Percentiles rank a stretch among this genome's conserved stretches.
phyloP scores from a whole-genome alignment of 129 eudicot species.

The Pseudognaphalium luteoalbum region DNA sequence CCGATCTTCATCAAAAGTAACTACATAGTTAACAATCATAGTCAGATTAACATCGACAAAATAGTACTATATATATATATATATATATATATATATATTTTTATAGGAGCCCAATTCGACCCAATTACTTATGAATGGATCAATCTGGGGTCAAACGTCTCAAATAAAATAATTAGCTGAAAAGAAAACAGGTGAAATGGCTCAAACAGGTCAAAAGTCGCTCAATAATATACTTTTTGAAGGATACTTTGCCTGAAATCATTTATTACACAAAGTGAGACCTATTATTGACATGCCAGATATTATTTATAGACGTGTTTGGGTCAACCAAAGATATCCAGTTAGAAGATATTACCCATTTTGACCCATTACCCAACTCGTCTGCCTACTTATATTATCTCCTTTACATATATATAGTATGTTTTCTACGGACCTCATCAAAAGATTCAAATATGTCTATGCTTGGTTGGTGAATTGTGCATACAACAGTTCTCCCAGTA shows the following conservation, averaged over 20 bases:
- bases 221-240: background rate
- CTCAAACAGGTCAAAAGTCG: background rate
- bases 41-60: background rate
- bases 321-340: background rate
- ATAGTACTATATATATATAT: background rate
- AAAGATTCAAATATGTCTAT: slow-evolving; percentile 32
- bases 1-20: slow-evolving; percentile 32
- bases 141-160: background rate
- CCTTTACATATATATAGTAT: background rate
- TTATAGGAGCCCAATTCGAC: background rate
- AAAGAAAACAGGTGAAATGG: background rate
- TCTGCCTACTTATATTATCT: background rate
- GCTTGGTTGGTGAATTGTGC: slow-evolving; percentile 36
- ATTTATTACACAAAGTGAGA: background rate
- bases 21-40: slow-evolving; percentile 1
- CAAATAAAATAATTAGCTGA: background rate
- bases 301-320: background rate
- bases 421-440: slow-evolving; percentile 20
- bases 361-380: background rate
- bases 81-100: no score
- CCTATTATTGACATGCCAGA: background rate
- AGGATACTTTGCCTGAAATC: background rate
- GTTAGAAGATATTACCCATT: background rate
- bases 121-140: background rate
- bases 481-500: slow-evolving; percentile 27